These are phyloP conservation scores for Echites panduratus DNA, from an alignment of 257 asterid species.

Conservation along the genomic window DNA sequence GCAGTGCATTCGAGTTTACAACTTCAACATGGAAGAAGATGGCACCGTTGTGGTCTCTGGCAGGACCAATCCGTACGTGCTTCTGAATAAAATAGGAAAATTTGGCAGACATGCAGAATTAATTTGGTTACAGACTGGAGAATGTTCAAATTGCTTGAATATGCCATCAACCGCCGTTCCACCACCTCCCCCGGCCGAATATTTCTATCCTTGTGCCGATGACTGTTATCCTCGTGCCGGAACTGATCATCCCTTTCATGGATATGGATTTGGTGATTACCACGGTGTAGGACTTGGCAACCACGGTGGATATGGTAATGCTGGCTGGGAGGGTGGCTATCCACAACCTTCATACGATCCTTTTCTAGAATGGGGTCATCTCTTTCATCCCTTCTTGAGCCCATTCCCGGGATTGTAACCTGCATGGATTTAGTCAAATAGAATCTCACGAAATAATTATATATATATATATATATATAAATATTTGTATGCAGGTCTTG, in stretches of 20 bases:
- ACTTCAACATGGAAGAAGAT: constrained; percentile 23
- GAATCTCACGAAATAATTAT: background rate
- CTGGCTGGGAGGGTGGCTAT: background rate
- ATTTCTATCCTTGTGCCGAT: background rate
- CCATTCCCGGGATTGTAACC: background rate
- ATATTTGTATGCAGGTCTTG: no score
- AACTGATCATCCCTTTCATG: background rate
- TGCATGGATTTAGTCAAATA: background rate
- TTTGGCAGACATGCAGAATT: constrained; percentile 17
- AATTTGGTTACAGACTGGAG: constrained; percentile 26
- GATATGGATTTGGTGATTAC: background rate
- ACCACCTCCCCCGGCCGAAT: background rate
- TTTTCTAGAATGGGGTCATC: background rate
- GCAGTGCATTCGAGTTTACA: constrained; percentile 13
- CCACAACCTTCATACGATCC: background rate
- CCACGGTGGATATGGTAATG: background rate
- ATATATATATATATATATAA: no score
- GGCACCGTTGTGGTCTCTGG: constrained; percentile 28
- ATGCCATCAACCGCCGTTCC: background rate
- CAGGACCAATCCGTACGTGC: constrained; percentile 19
- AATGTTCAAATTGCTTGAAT: constrained; percentile 26
- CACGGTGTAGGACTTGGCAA: background rate
- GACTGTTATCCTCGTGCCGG: background rate
- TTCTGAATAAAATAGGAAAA: constrained; percentile 21
- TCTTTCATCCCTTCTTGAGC: background rate